Evolutionary conservation across 2,329 filamentous ascomycete genomes (phyloP), one percentile per base, ranked within the genome.

Genomic region (Drechslerella dactyloides): DNA sequence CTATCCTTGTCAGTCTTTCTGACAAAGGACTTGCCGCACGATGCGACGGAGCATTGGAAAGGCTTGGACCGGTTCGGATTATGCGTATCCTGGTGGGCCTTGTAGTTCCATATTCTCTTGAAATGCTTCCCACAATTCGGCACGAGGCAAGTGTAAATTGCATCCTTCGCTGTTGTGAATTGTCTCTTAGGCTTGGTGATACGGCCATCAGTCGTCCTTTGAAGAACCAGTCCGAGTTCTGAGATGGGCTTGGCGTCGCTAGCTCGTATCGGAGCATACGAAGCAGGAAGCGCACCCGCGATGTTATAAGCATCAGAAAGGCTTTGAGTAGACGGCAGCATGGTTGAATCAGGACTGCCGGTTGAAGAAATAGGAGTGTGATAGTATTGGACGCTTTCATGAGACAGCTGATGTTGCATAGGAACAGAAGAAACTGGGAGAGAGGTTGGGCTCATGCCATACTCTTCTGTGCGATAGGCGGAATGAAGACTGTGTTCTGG

Each of bases 51-150:
- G 79, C 92, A 96, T 0, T 84, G 83, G 76, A 91, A 89, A 0
- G 88, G 87, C 76, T 90, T 90, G 76, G 86, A 85, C 64, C 89
- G 84, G 69, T 85, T 84, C 13, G 90, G 87, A 77, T 94, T 87
- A 77, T 96, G 92, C 0, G 88, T 93, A 77, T 93, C 89, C 84
- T 93, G 85, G 78, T 96, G 92, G 30, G 91, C 89, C 77, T 90
- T 92, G 81, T 88, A 91, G 80, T 96, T 96, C 81, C 93, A 96
- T 76, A 86, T 89, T 73, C 92, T 84, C 74, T 90, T 90, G 78
- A 96, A 96, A 15, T 89, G 84, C 78, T 89, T 90, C 5, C 88
- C 87, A 77, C 92, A 96, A 11, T 21, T 21, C 15, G 30, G 23
- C 1, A 87, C 83, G 68, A 87, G 84, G 78, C 92, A 96, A 74